Evolutionary conservation across 2,329 filamentous ascomycete species (phyloP), one percentile per base, ranked within the genome.

Genomic region (Aspergillus aculeatus): DNA sequence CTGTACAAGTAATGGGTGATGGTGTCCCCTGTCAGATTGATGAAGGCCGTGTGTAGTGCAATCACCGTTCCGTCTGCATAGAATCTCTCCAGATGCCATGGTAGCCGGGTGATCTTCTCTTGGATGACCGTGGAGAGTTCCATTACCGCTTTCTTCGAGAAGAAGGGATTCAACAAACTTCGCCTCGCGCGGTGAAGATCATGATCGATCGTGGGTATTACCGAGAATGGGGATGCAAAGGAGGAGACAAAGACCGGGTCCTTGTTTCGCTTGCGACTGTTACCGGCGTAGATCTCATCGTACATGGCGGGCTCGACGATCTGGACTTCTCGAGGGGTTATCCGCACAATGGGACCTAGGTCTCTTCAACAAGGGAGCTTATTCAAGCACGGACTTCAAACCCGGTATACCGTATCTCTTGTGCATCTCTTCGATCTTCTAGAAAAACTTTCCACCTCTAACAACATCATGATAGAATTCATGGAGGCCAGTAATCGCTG

Each of bases 161-260:
- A n/a, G 19, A 52, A 52, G 6, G 50, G 50, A 12, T 23, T 12
- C n/a, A 52, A 14, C 32, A 19, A 16, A 21, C 50, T 21, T 21
- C 32, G 7, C 11, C 50, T 16, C 50, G 50, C 6, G 12, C 19
- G 50, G 61, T 82, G 80, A 11, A 74, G 66, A 23, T 78, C 69
- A 60, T 78, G 74, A 5, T 71, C 63, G 19, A 75, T 67, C 0
- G 77, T 80, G 5, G 71, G 62, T 19, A 77, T 62, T 7, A 65
- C 61, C 1, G 68, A 68, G 2, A 51, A 35, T 0, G 64, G 64
- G 1, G 59, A 49, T 10, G 58, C 62, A 19, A 64, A 61, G 12
- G 62, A 58, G n/a, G 51, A 55, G 6, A 65, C 62, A 11, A 57
- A 62, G 29, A 58, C 57, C 19, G 31, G 32, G 24, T 63, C 64